phyloP scores from a whole-genome alignment of 1,139 yeast genomes.

The Protomyces inouyei region DNA sequence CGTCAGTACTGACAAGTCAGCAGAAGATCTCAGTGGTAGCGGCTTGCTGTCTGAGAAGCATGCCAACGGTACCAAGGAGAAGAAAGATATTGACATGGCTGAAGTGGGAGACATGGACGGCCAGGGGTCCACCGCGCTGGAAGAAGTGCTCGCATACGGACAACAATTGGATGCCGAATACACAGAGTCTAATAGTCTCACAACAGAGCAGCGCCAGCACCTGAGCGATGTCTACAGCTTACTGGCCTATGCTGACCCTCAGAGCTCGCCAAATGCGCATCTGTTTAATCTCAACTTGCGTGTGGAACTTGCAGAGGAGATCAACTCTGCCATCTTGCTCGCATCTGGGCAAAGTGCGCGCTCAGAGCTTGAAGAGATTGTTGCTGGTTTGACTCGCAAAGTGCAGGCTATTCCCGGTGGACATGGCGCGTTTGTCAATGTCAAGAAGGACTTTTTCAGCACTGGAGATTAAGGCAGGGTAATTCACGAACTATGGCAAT shows the following conservation, averaged over 20 bases:
- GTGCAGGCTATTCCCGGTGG: slow-evolving; percentile 2
- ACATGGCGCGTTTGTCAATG: slow-evolving; percentile 24
- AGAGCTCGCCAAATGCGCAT: slow-evolving; percentile 40
- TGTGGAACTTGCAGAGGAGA: slow-evolving; percentile 44
- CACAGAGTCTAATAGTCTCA: slow-evolving; percentile 38
- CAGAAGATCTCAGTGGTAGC: slow-evolving; percentile 9
- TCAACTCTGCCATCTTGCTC: slow-evolving; percentile 45
- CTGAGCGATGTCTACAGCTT: slow-evolving; percentile 48
- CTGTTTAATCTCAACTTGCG: slow-evolving; percentile 42
- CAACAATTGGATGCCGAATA: slow-evolving; percentile 46
- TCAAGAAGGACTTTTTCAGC: slow-evolving; percentile 14
- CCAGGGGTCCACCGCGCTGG: slow-evolving; percentile 34
- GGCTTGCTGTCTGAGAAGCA: background rate
- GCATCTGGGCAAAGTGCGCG: slow-evolving; percentile 25
- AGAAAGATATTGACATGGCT: background rate
- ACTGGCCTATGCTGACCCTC: slow-evolving; percentile 52
- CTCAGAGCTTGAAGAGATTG: slow-evolving; percentile 21
- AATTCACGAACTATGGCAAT: too few relatives aligned
- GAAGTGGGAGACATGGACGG: background rate
- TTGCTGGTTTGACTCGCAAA: slow-evolving; percentile 11
- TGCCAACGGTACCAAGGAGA: too few relatives aligned
- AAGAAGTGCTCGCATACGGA: slow-evolving; percentile 47
- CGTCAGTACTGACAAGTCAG: slow-evolving; percentile 28
- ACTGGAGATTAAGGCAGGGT: background rate
- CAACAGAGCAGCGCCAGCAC: slow-evolving; percentile 35